Evolutionary conservation across 441 rosid genomes (phyloP).

Genomic region (Pelargonium citronellum): DNA sequence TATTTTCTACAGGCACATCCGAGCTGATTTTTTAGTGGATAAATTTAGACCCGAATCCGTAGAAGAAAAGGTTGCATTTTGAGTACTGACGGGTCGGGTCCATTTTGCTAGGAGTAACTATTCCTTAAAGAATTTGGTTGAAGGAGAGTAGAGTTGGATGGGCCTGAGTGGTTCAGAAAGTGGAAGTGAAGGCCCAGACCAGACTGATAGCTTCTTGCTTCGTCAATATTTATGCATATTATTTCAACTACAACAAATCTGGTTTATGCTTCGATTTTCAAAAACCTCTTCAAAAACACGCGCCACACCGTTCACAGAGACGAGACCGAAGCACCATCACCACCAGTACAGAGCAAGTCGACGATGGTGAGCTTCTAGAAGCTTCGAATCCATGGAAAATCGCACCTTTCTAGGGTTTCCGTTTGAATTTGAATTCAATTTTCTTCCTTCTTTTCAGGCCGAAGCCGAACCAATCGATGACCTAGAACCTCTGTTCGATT

Average conservation of each 20-base stretch:
- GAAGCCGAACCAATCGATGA: conserved; percentile 46
- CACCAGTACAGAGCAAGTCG: neutral
- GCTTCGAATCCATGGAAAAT: neutral
- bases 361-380: conserved; percentile 8
- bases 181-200: neutral
- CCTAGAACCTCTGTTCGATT: conserved; percentile 79
- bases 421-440: conserved; percentile 1
- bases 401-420: conserved; percentile 21
- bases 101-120: too few relatives aligned
- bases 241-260: neutral
- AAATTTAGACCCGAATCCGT: too few relatives aligned
- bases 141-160: neutral
- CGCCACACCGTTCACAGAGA: neutral
- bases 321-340: neutral
- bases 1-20: too few relatives aligned
- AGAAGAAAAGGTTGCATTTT: too few relatives aligned
- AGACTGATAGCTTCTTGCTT: neutral
- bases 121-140: too few relatives aligned
- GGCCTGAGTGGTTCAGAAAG: neutral
- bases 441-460: conserved; percentile 34
- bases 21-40: too few relatives aligned
- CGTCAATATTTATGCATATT: neutral
- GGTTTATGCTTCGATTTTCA: conserved; percentile 5
- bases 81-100: too few relatives aligned
- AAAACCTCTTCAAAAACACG: neutral